These are phyloP conservation scores for Acidomyces sp. DNA, from an alignment of 495 filamentous ascomycete genomes.

Conservation along the genomic window DNA sequence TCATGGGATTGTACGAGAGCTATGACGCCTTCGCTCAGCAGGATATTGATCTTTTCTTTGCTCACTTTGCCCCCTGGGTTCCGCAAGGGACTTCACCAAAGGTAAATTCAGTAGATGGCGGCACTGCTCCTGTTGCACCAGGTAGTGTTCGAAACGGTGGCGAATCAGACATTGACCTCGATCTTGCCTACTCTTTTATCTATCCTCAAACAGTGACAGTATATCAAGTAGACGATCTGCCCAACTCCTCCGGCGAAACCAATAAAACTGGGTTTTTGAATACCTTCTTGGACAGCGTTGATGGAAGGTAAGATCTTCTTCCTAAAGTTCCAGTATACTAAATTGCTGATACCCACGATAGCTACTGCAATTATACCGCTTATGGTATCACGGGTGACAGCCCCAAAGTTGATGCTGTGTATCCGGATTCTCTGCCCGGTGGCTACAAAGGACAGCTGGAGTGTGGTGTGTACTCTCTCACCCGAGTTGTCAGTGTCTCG, in stretches of 20 bases:
- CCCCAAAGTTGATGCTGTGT: slow-evolving; percentile 8
- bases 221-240: slow-evolving; percentile 2
- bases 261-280: slow-evolving; percentile 5
- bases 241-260: slow-evolving; percentile 3
- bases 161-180: slow-evolving; percentile 9
- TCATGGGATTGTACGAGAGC: slow-evolving; percentile 6
- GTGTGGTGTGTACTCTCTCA: slow-evolving; percentile 4
- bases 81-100: slow-evolving; percentile 1
- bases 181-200: background rate
- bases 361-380: slow-evolving; percentile 14
- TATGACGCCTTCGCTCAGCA: slow-evolving; percentile 2
- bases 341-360: too few species aligned
- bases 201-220: slow-evolving; percentile 3
- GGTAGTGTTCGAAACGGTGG: slow-evolving; percentile 1
- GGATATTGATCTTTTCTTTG: slow-evolving; percentile 12
- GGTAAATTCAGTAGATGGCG: slow-evolving; percentile 8
- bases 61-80: slow-evolving; percentile 6
- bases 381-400: slow-evolving; percentile 10
- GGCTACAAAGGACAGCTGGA: slow-evolving; percentile 11
- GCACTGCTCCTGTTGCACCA: background rate
- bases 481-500: slow-evolving; percentile 3
- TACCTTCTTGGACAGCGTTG: slow-evolving; percentile 14
- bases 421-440: slow-evolving; percentile 7
- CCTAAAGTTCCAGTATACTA: too few species aligned
- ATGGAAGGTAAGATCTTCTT: too few species aligned